Base-by-base conservation (phyloP, 1,139 yeast genomes). In the Cylindricascospora bacillispora region DNA sequence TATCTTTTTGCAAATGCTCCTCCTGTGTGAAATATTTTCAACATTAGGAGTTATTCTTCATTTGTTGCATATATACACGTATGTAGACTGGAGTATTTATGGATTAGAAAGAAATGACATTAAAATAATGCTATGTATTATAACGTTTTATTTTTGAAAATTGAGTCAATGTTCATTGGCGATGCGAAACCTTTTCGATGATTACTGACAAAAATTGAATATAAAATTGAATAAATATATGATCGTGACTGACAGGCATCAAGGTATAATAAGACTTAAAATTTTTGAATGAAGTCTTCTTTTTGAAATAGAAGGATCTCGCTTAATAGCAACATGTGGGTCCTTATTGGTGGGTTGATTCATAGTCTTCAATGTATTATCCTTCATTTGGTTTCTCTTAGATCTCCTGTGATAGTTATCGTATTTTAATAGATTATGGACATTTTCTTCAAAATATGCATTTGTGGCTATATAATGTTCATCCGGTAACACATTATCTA, bases 1-100 rank as follows among this genome's bases (percentile, higher is more conserved):
- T 79, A 78, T 49, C 62, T 79, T 47, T 79, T 79, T 56, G 92
- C 39, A 59, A 78, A 47, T 31, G 53, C 54, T 12, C 52, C 52
- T 5, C 28, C 28, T 18, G 13, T 11, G 7, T 22, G 13, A 12
- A 22, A 12, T 20, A n/a, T n/a, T n/a, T n/a, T n/a, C n/a, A n/a
- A n/a, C n/a, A n/a, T n/a, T n/a, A n/a, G n/a, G n/a, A n/a, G n/a
- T n/a, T n/a, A n/a, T n/a, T n/a, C n/a, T n/a, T n/a, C n/a, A n/a
- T n/a, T n/a, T 25, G 15, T 26, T 18, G 27, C n/a, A 20, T 20
- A 20, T 13, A 21, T 9, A 11, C 12, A 19, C 20, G 20, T 25
- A 20, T 19, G 11, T 12, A 13, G 13, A 26, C 15, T 24, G 22
- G 13, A 23, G 6, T 10, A 6, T 17, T 6, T 17, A 6, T 17